Evolutionary conservation across 345 rosid species (phyloP).

Genomic region (Aethionema arabicum): DNA sequence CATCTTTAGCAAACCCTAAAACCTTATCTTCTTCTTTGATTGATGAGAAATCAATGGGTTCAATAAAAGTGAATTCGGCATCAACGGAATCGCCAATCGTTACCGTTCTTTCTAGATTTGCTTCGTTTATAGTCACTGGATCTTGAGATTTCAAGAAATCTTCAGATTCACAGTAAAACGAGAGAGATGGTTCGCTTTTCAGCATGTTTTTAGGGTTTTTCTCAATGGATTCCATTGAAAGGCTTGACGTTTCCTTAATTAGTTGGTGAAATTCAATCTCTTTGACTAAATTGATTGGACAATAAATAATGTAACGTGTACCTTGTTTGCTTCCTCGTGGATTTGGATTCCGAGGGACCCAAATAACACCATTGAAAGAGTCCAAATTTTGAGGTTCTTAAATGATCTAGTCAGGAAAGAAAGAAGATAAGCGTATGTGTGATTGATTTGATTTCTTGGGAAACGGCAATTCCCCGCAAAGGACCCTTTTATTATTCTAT

Average conservation of each 20-base stretch:
- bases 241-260: constrained; percentile 11
- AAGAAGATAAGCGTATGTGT: constrained; percentile 24
- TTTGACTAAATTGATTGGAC: constrained; percentile 4
- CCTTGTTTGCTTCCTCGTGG: constrained; percentile 9
- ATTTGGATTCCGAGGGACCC: constrained; percentile 26
- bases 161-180: constrained; percentile 41
- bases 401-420: neutral
- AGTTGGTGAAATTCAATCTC: constrained; percentile 2
- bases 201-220: constrained; percentile 44
- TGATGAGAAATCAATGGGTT: constrained; percentile 36
- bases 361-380: neutral
- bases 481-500: neutral
- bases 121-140: constrained; percentile 14
- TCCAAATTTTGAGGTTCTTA: constrained; percentile 14
- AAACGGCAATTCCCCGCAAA: constrained; percentile 1
- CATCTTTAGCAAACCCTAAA: constrained; percentile 11
- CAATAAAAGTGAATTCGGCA: constrained; percentile 56
- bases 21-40: constrained; percentile 13
- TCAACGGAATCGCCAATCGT: constrained; percentile 46
- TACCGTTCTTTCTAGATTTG: constrained; percentile 42
- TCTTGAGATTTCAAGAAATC: constrained; percentile 27
- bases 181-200: constrained; percentile 56
- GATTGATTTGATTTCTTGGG: neutral
- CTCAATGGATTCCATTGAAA: constrained; percentile 6
- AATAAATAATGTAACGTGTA: neutral